A percentile compares a stretch with the other conserved stretches of the same genome.
Conservation (phyloP, 2,329 filamentous ascomycete genomes). For the Beauveria bassiana region DNA sequence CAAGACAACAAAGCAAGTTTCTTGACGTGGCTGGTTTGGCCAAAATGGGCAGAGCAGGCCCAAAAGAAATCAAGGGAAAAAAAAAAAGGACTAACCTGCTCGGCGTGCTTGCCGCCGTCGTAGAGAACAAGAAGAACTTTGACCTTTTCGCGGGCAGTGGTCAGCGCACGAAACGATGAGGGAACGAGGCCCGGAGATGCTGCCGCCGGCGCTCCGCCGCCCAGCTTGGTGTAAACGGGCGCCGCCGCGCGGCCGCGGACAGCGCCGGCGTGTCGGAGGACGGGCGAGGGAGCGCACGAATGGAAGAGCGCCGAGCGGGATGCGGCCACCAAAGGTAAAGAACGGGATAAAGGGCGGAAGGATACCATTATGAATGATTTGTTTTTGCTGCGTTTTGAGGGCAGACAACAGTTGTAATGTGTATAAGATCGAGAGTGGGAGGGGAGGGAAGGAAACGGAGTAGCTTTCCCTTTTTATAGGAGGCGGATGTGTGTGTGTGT, state of each 20-base stretch:
- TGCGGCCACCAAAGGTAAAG: constrained; percentile 17
- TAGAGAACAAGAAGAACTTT: constrained; percentile 94
- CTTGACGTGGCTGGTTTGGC: neutral
- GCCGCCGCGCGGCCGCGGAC: neutral
- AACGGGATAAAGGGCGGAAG: constrained; percentile 22
- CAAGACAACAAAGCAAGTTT: neutral
- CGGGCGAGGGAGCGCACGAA: constrained; percentile 15
- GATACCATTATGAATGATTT: constrained; percentile 23
- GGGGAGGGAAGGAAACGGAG: neutral
- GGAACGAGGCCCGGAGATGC: constrained; percentile 21
- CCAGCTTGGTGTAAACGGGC: constrained; percentile 29
- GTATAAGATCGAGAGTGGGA: neutral
- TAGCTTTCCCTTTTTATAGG: constrained; percentile 6
- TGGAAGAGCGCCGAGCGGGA: constrained; percentile 21
- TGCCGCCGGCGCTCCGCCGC: constrained; percentile 16
- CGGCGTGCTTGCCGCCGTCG: constrained; percentile 83
- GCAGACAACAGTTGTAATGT: neutral
- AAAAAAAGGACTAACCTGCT: constrained; percentile 53
- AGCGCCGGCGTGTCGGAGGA: constrained; percentile 14
- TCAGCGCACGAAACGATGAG: constrained; percentile 52
- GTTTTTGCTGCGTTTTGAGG: neutral
- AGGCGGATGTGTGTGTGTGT: neutral
- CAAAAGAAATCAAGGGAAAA: neutral
- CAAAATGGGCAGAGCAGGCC: neutral
- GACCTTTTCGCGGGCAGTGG: constrained; percentile 54